Evolutionary conservation across 2,329 filamentous ascomycete genomes (phyloP), one percentile per base, ranked within the genome.

Genomic region (Chaetomiaceae sp.): DNA sequence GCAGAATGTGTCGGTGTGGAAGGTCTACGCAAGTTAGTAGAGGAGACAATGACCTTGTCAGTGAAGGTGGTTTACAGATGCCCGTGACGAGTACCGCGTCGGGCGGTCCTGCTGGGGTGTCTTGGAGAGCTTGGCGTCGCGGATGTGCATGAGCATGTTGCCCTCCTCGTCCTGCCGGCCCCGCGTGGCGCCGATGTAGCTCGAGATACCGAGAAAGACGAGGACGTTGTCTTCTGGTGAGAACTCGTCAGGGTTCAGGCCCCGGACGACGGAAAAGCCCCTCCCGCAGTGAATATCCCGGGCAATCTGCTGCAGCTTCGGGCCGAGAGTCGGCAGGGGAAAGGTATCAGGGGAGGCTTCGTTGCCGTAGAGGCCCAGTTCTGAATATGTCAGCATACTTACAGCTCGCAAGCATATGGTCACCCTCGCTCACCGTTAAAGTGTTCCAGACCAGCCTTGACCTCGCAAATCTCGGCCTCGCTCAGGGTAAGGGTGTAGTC

Each of bases 1-100:
- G 34, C 83, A 83, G 5, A 79, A 76, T 59, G 83, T 80, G 67
- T 89, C 85, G 33, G 82, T 88, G 69, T 89, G 86, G 67, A 89
- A 89, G 14, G 79, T 79, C 82, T 84, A 15, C 14, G 25, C 14
- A n/a, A n/a, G 34, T 50, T 12, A 46, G 33, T 8, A 23, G 11
- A 1, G 8, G 29, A 4, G 27, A 7, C 14, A 6, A 4, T 19
- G 6, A 22, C n/a, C 3, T 23, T n/a, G 12, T 6, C 7, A 2
- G 0, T 19, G 3, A 15, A 9, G 15, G 3, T 4, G 8, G 33
- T 57, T 55, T 23, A 61, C 60, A 17, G 61, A 63, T 38, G 61
- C 56, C 23, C 61, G 53, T 0, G 57, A 50, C 1, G 61, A 63
- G 44, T 63, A 63, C 29, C 61, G 31, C 2, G 40, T 63, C 2